A percentile compares a stretch with the other conserved stretches of the same genome.
These are phyloP conservation scores for Rutstroemia sp. DNA, from an alignment of 2,329 filamentous ascomycete species.

Conservation along the genomic window DNA sequence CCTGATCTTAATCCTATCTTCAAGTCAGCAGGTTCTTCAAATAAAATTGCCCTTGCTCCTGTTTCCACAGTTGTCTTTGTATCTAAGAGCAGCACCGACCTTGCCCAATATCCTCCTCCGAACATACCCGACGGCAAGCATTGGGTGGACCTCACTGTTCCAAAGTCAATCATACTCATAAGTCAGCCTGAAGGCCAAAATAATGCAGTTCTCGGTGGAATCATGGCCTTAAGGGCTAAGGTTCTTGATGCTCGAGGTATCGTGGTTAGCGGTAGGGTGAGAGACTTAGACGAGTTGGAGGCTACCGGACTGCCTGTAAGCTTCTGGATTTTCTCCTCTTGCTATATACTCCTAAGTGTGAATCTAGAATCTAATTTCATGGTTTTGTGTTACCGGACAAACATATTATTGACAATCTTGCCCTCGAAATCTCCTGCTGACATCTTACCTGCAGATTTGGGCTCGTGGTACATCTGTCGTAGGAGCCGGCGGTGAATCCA, in stretches of 20 bases:
- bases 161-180: constrained; percentile 56
- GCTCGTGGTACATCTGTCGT: constrained; percentile 49
- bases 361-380: not conserved
- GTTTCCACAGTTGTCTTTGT: constrained; percentile 59
- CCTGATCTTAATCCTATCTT: constrained; percentile 42
- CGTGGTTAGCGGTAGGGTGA: constrained; percentile 60
- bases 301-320: constrained; percentile 49
- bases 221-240: constrained; percentile 66
- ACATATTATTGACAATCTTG: not conserved
- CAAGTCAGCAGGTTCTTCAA: constrained; percentile 15
- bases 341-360: not conserved
- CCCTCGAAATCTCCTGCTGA: not conserved
- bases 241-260: constrained; percentile 51
- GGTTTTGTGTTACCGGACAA: not conserved
- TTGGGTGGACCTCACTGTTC: constrained; percentile 58
- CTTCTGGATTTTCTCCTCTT: constrained; percentile 13
- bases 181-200: constrained; percentile 57
- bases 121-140: constrained; percentile 55
- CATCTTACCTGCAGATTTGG: constrained; percentile 41
- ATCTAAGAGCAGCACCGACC: constrained; percentile 43
- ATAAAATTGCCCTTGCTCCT: constrained; percentile 32
- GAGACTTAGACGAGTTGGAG: constrained; percentile 56
- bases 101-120: constrained; percentile 15
- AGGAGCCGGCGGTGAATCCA: constrained; percentile 48
- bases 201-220: constrained; percentile 69